phyloP scores from a whole-genome alignment of 1,284 basidiomycete genomes.

The Dichomitus squalens region DNA sequence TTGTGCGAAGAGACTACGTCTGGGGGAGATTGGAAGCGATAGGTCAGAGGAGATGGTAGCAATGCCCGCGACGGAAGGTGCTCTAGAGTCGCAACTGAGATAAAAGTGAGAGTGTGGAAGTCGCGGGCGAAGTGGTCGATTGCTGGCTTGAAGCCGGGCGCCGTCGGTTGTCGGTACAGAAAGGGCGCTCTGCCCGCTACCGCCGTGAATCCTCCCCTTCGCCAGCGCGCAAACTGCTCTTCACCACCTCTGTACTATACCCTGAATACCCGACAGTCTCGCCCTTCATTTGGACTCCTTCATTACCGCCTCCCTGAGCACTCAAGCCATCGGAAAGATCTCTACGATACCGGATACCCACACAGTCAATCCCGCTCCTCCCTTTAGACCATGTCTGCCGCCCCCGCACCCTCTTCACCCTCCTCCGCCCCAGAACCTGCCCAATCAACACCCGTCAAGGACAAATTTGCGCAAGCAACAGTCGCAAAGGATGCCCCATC shows the following conservation, averaged over 20 bases:
- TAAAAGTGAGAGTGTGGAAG: too few relatives aligned
- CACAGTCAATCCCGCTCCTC: conserved; percentile 6
- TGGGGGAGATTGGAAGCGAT: too few relatives aligned
- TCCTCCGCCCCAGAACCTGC: not conserved
- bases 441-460: not conserved
- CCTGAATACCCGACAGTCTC: conserved; percentile 10
- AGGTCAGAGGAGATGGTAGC: not conserved
- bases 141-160: not conserved
- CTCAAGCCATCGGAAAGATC: not conserved
- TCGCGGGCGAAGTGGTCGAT: not conserved
- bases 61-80: not conserved
- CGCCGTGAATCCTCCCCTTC: conserved; percentile 9
- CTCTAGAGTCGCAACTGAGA: not conserved
- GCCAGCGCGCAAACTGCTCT: conserved; percentile 5
- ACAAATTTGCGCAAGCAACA: not conserved
- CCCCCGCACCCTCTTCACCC: conserved; percentile 4
- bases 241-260: conserved; percentile 24
- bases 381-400: conserved; percentile 15
- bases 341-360: conserved; percentile 15
- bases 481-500: conserved; percentile 1
- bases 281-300: conserved; percentile 7
- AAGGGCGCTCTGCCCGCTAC: conserved; percentile 21
- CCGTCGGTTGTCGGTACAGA: not conserved
- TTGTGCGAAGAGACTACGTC: too few relatives aligned
- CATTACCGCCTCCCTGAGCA: not conserved